Base-by-base conservation (phyloP, 129 eudicot species). In the Flaveria sonorensis region DNA sequence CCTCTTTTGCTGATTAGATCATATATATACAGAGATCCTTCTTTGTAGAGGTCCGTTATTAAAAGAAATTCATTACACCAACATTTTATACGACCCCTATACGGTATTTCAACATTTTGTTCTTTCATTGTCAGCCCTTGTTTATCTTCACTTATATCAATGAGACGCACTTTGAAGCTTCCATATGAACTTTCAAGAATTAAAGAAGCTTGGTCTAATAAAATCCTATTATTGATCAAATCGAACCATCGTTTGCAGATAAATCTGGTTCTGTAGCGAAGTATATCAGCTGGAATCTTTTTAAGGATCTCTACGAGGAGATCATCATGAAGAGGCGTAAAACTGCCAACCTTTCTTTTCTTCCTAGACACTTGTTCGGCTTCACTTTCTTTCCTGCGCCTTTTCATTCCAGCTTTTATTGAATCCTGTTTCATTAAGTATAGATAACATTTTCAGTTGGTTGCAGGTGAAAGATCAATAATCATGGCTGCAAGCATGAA, bases 21-120 rank as follows among this genome's bases (percentile, higher is more conserved):
- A 57, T 50, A 80, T 15, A 79, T 4, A 46, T 36, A 75, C 9
- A 84, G 36, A 45, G 52, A 12, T 32, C 78, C 82, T 16, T 15
- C 1, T 11, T n/a, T 70, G 8, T 64, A 0, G 10, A 53, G 79
- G 30, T 83, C 79, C 4, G 68, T 71, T 43, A 84, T 63, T 28
- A 84, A 20, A 48, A 84, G 63, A 6, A 75, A 45, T 26, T 84
- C 87, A 12, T 84, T 79, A 45, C 84, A 84, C 81, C 74, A 79
- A 45, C 75, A 75, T 57, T 69, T 84, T 56, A 84, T 46, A 64
- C 81, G 81, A 11, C 75, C 75, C 7, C 13, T 43, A 20, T 36
- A 77, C 0, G 82, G 70, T 51, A 77, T 76, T 3, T 61, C 45
- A 7, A 82, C 32, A 8, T 64, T n/a, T 71, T 65, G 78, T 7